Conservation (phyloP, 2,329 filamentous ascomycete genomes). For the Venturiaceae sp. region DNA sequence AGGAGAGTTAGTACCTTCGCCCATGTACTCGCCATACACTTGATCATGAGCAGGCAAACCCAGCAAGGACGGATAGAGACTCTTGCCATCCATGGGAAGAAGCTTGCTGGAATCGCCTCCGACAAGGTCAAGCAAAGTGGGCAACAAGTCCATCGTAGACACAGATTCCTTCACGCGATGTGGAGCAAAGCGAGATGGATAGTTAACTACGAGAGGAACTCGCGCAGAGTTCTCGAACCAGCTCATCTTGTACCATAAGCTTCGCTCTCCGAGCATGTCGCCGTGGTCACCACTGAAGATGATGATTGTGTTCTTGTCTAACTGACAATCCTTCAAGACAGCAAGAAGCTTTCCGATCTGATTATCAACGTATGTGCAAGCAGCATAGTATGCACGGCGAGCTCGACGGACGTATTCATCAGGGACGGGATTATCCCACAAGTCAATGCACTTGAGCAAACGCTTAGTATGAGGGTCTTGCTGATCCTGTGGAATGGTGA, state of each 20-base stretch:
- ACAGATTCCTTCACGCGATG: slow-evolving; percentile 75
- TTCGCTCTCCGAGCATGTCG: slow-evolving; percentile 90
- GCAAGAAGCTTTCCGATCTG: slow-evolving; percentile 76
- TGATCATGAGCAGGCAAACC: slow-evolving; percentile 64
- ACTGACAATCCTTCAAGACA: slow-evolving; percentile 66
- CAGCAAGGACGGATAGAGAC: slow-evolving; percentile 68
- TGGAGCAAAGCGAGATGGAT: slow-evolving; percentile 64
- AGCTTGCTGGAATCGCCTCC: slow-evolving; percentile 58
- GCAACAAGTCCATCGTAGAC: slow-evolving; percentile 82
- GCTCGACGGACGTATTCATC: slow-evolving; percentile 81
- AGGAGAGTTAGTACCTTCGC: slow-evolving; percentile 80
- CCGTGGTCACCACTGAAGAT: slow-evolving; percentile 92
- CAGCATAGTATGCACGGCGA: slow-evolving; percentile 82
- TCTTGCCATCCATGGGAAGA: slow-evolving; percentile 79
- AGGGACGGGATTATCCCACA: slow-evolving; percentile 74
- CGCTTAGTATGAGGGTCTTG: slow-evolving; percentile 83
- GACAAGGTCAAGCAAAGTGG: slow-evolving; percentile 64
- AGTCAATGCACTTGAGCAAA: slow-evolving; percentile 74
- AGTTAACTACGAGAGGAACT: slow-evolving; percentile 77
- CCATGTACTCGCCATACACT: slow-evolving; percentile 92
- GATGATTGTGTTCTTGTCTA: slow-evolving; percentile 80
- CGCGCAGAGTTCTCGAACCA: slow-evolving; percentile 89
- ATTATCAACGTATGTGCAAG: slow-evolving; percentile 89
- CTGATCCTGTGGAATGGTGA: slow-evolving; percentile 68
- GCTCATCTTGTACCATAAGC: slow-evolving; percentile 96